Evolutionary conservation across 176 grass and related monocot species (phyloP), one percentile per base, ranked within the genome.

Genomic region (Chloris gayana): DNA sequence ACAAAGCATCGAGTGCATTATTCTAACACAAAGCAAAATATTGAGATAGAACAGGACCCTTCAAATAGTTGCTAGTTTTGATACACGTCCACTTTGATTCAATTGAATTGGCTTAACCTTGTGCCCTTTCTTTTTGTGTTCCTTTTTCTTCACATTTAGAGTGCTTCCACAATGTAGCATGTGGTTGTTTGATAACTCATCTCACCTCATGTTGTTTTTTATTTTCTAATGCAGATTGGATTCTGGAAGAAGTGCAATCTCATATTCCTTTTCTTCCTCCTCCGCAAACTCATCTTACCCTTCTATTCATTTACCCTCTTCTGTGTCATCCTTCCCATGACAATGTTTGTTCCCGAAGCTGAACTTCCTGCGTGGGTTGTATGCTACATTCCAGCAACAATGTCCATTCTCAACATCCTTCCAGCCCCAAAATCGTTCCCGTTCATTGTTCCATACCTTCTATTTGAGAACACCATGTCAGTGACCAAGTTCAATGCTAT

Each of bases 401-500:
- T 97, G 87, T 97, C 91, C 70, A 70, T 97, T 70, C 72, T 94
- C 46, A 97, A 87, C 83, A 85, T 94, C 78, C 91, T 97, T 37
- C 94, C 91, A 10, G 79, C 91, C 59, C 91, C 84, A 0, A 93
- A 89, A 82, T 93, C 91, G 3, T 91, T 97, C 65, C 94, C 94
- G 4, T 97, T 91, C 81, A 90, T 93, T 10, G 89, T 97, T 33
- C 94, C 94, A 0, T 97, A 93, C 67, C 94, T 97, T 67, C 84
- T 97, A 8, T 97, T 97, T 2, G 91, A 97, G 77, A 97, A 97
- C 80, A 97, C 91, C 14, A 97, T 93, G 94, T 97, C 94, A 0
- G 94, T 97, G 6, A 97, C 94, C 64, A 97, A 97, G 83, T 97
- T 97, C 88, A 97, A 93, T 29, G 94, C 91, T 60, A 97, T 97